A percentile compares a stretch with the other conserved stretches of the same genome.
Conservation (phyloP, 169 alveolate genomes). For the Cryptosporidium baileyi region DNA sequence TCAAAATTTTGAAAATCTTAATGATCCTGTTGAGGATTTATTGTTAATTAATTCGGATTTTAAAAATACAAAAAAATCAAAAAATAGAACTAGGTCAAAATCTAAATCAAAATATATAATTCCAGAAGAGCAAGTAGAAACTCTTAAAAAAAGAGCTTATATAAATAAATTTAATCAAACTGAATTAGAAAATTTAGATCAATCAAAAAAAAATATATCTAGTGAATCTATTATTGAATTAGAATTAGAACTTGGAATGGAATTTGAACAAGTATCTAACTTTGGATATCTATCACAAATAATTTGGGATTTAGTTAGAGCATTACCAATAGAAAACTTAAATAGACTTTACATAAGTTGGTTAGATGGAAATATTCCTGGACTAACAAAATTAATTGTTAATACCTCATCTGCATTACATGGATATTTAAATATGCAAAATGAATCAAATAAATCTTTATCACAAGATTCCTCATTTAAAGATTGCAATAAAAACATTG, state of each 20-base stretch:
- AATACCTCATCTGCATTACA: conserved; percentile 26
- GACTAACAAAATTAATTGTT: conserved; percentile 13
- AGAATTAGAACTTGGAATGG: conserved; percentile 22
- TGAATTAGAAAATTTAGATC: too few relatives aligned
- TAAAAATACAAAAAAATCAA: too few relatives aligned
- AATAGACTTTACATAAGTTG: conserved; percentile 28
- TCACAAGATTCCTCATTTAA: background rate
- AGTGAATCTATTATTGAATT: conserved; percentile 4
- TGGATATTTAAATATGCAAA: conserved; percentile 13
- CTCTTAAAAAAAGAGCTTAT: too few relatives aligned
- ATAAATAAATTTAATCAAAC: too few relatives aligned
- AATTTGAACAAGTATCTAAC: conserved; percentile 14
- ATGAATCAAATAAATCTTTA: background rate
- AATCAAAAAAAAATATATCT: too few relatives aligned
- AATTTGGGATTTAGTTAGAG: conserved; percentile 29
- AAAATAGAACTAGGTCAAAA: too few relatives aligned
- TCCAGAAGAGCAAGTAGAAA: too few relatives aligned
- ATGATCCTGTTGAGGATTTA: too few relatives aligned
- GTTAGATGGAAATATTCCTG: conserved; percentile 65
- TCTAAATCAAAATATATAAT: too few relatives aligned
- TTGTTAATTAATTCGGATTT: too few relatives aligned
- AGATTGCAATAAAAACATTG: background rate
- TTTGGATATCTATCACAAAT: background rate
- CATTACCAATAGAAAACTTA: conserved; percentile 29
- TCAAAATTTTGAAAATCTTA: too few relatives aligned